These are phyloP conservation scores for Scutellaria minor DNA, from an alignment of 257 asterid genomes.

Conservation along the genomic window DNA sequence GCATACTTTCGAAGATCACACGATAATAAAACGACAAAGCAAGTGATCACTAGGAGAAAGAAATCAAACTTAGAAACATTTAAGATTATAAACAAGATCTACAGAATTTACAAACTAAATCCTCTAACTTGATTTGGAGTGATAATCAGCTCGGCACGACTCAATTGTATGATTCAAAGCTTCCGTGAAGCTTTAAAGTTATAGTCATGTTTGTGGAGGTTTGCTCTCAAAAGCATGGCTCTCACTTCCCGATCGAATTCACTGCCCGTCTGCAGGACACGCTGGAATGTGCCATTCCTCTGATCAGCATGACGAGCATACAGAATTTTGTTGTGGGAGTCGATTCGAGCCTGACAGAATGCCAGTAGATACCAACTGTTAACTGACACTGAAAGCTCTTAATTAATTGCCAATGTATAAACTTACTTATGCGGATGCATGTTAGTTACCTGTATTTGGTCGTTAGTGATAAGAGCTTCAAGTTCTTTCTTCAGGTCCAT, in stretches of 20 bases:
- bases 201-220: conserved; percentile 79
- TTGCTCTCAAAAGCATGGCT: conserved; percentile 89
- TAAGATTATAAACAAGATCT: too few relatives aligned
- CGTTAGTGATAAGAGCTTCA: conserved; percentile 82
- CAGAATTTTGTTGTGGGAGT: conserved; percentile 89
- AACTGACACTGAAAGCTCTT: neutral
- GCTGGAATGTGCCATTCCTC: conserved; percentile 92
- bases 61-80: too few relatives aligned
- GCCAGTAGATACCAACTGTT: neutral
- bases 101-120: too few relatives aligned
- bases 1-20: too few relatives aligned
- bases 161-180: conserved; percentile 42
- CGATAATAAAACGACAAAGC: too few relatives aligned
- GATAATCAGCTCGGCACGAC: too few relatives aligned
- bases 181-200: conserved; percentile 56
- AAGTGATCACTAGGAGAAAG: too few relatives aligned
- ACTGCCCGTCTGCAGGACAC: conserved; percentile 77
- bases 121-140: too few relatives aligned
- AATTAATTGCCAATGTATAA: neutral
- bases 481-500: conserved; percentile 90
- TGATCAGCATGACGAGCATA: conserved; percentile 98
- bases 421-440: neutral
- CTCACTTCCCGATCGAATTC: conserved; percentile 83
- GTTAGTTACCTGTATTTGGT: conserved; percentile 79
- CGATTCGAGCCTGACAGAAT: conserved; percentile 84